These are phyloP conservation scores for Aspergillus sp. DNA, from an alignment of 2,329 filamentous ascomycete species.

Conservation along the genomic window DNA sequence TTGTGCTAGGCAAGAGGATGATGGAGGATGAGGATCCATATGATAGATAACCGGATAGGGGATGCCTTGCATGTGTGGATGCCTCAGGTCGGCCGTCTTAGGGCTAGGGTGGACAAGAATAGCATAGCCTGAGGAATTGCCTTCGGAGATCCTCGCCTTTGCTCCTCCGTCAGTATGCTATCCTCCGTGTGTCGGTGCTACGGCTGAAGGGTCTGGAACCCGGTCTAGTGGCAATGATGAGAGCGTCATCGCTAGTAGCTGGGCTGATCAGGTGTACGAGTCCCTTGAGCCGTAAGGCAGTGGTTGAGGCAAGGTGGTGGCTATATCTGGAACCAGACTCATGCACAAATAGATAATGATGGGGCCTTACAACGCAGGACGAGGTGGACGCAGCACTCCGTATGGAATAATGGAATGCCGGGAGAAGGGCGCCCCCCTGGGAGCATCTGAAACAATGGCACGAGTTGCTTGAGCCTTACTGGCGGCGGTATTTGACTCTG, in stretches of 20 bases:
- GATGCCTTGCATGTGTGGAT: slow-evolving; percentile 1
- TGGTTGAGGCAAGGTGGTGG: slow-evolving; percentile 1
- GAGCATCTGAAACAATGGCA: slow-evolving; percentile 8
- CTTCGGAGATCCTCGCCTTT: neutral
- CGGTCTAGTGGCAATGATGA: neutral
- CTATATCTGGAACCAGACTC: neutral
- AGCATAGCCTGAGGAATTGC: neutral
- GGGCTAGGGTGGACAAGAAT: neutral
- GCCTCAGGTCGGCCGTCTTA: slow-evolving; percentile 2
- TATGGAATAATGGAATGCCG: slow-evolving; percentile 3
- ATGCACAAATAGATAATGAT: neutral
- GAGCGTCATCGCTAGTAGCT: neutral
- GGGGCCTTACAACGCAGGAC: neutral
- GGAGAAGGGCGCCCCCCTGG: neutral
- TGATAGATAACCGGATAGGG: slow-evolving; percentile 9
- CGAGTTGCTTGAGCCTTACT: slow-evolving; percentile 5
- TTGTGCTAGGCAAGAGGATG: neutral
- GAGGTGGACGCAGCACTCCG: neutral
- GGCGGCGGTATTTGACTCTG: neutral
- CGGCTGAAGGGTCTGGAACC: neutral
- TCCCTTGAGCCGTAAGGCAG: neutral
- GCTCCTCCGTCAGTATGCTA: neutral
- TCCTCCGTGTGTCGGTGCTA: neutral
- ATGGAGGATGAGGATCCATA: neutral
- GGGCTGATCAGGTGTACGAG: neutral